Conservation (phyloP, 1,139 yeast genomes). For the Candida mesenterica region DNA sequence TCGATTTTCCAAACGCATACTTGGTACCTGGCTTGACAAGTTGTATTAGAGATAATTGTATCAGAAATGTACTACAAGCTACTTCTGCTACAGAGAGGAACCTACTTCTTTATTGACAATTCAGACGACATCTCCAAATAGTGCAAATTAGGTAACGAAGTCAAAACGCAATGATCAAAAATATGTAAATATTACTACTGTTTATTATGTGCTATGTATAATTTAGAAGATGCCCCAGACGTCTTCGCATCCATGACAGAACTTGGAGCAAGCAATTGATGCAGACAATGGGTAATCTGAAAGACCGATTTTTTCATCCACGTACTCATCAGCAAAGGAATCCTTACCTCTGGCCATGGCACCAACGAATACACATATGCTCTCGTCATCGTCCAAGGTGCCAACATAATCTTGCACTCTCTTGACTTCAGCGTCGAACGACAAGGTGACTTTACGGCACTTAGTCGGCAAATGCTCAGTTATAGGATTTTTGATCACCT, state of each 20-base stretch:
- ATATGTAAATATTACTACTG: not conserved
- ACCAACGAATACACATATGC: slow-evolving; percentile 96
- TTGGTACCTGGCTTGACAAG: too few relatives aligned
- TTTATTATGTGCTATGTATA: not conserved
- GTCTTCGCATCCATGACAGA: slow-evolving; percentile 98
- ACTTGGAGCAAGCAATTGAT: slow-evolving; percentile 96
- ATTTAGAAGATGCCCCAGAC: slow-evolving; percentile 75
- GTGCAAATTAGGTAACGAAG: too few relatives aligned
- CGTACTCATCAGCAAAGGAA: slow-evolving; percentile 93
- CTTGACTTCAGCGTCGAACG: slow-evolving; percentile 88
- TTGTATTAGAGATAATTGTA: too few relatives aligned
- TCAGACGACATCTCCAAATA: too few relatives aligned
- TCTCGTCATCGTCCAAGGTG: slow-evolving; percentile 81
- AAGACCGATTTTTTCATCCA: slow-evolving; percentile 94
- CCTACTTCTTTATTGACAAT: too few relatives aligned
- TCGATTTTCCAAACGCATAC: too few relatives aligned
- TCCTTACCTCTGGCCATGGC: slow-evolving; percentile 99
- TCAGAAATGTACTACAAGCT: too few relatives aligned
- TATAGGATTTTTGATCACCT: slow-evolving; percentile 94
- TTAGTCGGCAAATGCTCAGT: slow-evolving; percentile 96
- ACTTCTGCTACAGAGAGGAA: too few relatives aligned
- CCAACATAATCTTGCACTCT: slow-evolving; percentile 86
- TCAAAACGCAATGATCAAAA: too few relatives aligned
- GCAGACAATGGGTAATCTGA: slow-evolving; percentile 96
- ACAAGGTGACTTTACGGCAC: slow-evolving; percentile 88